A percentile compares a stretch with the other conserved stretches of the same genome.
Evolutionary conservation across 1,139 yeast species (phyloP).

Genomic region (Pichia sp.): DNA sequence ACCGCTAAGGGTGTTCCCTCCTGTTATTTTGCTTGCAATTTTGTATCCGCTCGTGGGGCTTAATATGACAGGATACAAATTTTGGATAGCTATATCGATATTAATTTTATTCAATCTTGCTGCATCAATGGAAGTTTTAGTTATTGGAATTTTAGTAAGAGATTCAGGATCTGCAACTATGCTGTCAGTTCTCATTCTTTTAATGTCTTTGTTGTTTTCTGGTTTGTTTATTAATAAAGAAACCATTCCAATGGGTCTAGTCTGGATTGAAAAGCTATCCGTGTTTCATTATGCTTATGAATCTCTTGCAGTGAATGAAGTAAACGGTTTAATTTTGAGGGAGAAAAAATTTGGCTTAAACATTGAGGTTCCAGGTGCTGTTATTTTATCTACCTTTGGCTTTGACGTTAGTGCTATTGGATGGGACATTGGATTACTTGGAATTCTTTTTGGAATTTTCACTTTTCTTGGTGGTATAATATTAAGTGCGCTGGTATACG

Average conservation of each 20-base stretch:
- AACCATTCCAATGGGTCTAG: conserved; percentile 61
- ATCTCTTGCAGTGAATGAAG: conserved; percentile 86
- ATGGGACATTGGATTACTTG: conserved; percentile 52
- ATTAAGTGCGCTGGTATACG: conserved; percentile 66
- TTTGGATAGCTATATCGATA: conserved; percentile 60
- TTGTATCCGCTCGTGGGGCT: conserved; percentile 91
- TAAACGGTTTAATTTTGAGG: conserved; percentile 72
- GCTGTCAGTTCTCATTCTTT: conserved; percentile 72
- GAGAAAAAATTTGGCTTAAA: conserved; percentile 90
- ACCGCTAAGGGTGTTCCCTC: conserved; percentile 87
- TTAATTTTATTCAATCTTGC: conserved; percentile 80
- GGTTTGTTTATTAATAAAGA: conserved; percentile 85
- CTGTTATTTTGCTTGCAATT: conserved; percentile 70
- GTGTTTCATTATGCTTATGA: conserved; percentile 95
- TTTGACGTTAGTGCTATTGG: conserved; percentile 73
- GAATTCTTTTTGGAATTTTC: conserved; percentile 34
- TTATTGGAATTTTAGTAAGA: conserved; percentile 77
- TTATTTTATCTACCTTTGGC: conserved; percentile 90
- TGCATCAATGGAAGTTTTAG: conserved; percentile 73
- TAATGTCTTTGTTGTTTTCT: conserved; percentile 83
- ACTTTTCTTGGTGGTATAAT: conserved; percentile 65
- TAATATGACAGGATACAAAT: conserved; percentile 71
- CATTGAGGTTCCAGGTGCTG: conserved; percentile 98
- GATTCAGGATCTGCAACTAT: conserved; percentile 94
- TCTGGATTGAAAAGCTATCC: conserved; percentile 78